phyloP scores from a whole-genome alignment of 129 eudicot genomes.

The Flaveria sonorensis region DNA sequence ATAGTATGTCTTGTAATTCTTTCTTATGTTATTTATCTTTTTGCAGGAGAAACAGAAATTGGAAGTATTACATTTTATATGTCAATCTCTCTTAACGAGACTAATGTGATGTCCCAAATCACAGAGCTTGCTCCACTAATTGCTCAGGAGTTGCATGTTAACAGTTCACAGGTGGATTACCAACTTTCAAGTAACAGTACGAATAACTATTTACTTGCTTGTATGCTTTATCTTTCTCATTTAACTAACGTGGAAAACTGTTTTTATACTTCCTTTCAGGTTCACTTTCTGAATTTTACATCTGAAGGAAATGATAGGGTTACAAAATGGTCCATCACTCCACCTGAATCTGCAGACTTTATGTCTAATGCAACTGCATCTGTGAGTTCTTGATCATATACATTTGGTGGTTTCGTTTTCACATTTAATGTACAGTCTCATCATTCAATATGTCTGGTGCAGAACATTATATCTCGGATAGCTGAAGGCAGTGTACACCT shows the following conservation, averaged over 20 bases:
- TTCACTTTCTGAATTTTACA: constrained; percentile 54
- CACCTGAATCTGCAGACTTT: constrained; percentile 49
- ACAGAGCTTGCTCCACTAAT: constrained; percentile 53
- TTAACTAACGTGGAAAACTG: constrained; percentile 7
- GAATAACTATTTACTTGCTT: neutral
- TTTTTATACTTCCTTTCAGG: constrained; percentile 47
- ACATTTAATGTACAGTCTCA: too few relatives aligned
- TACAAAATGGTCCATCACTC: constrained; percentile 68
- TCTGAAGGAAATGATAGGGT: constrained; percentile 59
- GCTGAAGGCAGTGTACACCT: constrained; percentile 64
- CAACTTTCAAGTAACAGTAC: constrained; percentile 1
- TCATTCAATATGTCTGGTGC: constrained; percentile 18
- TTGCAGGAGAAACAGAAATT: constrained; percentile 61
- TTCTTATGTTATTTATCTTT: neutral
- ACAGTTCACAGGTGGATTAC: constrained; percentile 67
- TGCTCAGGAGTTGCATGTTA: constrained; percentile 70
- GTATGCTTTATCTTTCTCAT: neutral
- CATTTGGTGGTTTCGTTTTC: neutral
- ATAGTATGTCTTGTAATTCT: neutral
- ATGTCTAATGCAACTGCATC: constrained; percentile 63
- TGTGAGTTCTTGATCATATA: constrained; percentile 39
- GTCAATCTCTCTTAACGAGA: constrained; percentile 45
- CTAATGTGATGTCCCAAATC: constrained; percentile 56
- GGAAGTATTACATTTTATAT: constrained; percentile 67
- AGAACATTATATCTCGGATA: constrained; percentile 70